Evolutionary conservation across 169 alveolate genomes (phyloP), one percentile per base, ranked within the genome.

Genomic region (Eimeria tenella): DNA sequence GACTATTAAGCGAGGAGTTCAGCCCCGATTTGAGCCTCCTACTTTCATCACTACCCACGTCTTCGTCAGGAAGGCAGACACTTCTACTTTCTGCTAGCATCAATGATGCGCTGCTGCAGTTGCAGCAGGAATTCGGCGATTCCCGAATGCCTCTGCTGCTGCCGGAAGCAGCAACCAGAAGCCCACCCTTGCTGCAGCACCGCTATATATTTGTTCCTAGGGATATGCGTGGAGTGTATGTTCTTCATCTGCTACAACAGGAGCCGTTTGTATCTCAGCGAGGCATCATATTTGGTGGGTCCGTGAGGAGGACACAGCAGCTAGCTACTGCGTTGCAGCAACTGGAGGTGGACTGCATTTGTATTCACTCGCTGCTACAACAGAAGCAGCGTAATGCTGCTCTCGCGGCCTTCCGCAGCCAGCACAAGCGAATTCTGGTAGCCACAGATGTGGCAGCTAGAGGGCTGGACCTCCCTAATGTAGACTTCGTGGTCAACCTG

Each of bases 391-490:
- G 99, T 84, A 94, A 98, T 74, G 99, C 98, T 25, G 98, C 99
- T 49, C 96, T 99, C 53, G 97, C 98, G 62, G 99, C 98, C 95
- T 98, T 99, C 96, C 98, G 99, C 94, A 96, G 98, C 23, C 99
- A 98, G 53, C 98, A 97, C 58, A 94, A 97, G 73, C 93, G 97
- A 77, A 68, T 98, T 21, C 95, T 98, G 15, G 98, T 98, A 0
- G 99, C 99, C 42, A 99, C 99, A 10, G 99, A 99, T 94, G 98
- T 99, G 5, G 99, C 99, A 15, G 97, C 99, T 50, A 94, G 99
- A 95, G 99, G 99, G n/a, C 96, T 99, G 23, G 99, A 99, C 95
- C 98, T 99, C 50, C 99, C 99, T 23, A 98, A 97, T 50, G 99
- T 99, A 9, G 98, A 98, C 68, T 97, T 97, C 91, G 99, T 99